A percentile compares a stretch with the other conserved stretches of the same genome.
Conservation (phyloP, 208 protist species). For the Angomonas deanei region DNA sequence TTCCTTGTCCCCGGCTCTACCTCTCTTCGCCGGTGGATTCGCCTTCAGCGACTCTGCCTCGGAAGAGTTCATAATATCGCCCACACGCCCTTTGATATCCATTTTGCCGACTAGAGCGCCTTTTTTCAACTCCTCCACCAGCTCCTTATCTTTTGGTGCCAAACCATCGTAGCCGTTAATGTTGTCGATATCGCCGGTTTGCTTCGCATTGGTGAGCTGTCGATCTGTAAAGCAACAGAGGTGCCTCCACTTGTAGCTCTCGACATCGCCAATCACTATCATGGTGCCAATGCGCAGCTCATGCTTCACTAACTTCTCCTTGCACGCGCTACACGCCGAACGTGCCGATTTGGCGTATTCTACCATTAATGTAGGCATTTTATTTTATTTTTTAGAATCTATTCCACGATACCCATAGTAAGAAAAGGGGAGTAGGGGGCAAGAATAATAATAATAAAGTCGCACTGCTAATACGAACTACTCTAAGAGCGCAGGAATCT, state of each 20-base stretch:
- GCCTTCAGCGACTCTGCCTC: constrained; percentile 13
- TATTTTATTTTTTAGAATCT: not conserved
- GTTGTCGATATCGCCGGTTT: constrained; percentile 40
- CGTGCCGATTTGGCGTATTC: constrained; percentile 77
- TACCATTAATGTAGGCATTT: constrained; percentile 58
- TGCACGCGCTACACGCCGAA: constrained; percentile 54
- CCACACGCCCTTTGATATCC: constrained; percentile 49
- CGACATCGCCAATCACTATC: constrained; percentile 37
- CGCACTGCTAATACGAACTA: not conserved
- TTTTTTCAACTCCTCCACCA: constrained; percentile 56
- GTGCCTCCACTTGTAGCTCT: constrained; percentile 75
- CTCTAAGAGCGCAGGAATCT: too few species aligned
- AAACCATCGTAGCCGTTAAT: constrained; percentile 66
- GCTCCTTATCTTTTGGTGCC: constrained; percentile 36
- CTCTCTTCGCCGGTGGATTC: constrained; percentile 7
- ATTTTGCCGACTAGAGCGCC: constrained; percentile 45
- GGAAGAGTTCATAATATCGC: constrained; percentile 56
- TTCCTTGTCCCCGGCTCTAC: not conserved
- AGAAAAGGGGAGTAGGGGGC: constrained; percentile 4
- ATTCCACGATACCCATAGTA: too few species aligned
- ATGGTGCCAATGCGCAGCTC: constrained; percentile 79
- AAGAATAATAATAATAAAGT: not conserved
- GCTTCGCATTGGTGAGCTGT: constrained; percentile 60
- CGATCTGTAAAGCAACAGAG: constrained; percentile 82
- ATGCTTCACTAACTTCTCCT: constrained; percentile 54